Conservation (phyloP, 176 grass and related monocot species). For the Triticum turgidum region DNA sequence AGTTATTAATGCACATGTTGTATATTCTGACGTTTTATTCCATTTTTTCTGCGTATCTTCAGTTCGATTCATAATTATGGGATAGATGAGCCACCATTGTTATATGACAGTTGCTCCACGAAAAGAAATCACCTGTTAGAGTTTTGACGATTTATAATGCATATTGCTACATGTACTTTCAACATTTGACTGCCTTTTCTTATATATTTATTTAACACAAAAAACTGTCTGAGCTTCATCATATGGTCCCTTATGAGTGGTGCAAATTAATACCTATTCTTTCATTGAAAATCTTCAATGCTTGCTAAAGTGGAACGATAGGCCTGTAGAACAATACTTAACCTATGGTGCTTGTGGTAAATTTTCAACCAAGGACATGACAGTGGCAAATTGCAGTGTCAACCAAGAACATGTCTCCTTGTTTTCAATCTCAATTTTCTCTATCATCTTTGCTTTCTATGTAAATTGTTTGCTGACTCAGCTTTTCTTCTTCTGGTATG, state of each 20-base stretch:
- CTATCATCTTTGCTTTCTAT: slow-evolving; percentile 15
- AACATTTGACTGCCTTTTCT: background rate
- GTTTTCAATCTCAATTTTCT: slow-evolving; percentile 14
- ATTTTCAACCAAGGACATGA: background rate
- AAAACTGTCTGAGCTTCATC: background rate
- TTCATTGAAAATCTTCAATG: background rate
- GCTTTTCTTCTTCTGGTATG: slow-evolving; percentile 32
- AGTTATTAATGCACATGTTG: slow-evolving; percentile 1
- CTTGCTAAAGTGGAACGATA: background rate
- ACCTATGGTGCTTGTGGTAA: background rate
- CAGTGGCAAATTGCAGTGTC: background rate
- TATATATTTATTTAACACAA: background rate
- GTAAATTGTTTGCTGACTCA: slow-evolving; percentile 18
- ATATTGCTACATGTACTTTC: slow-evolving; percentile 1
- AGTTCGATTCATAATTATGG: background rate
- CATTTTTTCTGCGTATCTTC: background rate
- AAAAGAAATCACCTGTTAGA: slow-evolving; percentile 12
- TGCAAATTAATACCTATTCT: background rate
- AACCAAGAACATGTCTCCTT: slow-evolving; percentile 5
- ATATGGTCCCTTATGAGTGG: background rate
- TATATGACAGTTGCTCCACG: background rate
- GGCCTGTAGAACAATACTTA: background rate
- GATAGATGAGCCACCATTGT: background rate
- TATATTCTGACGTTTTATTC: slow-evolving; percentile 26
- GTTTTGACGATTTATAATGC: slow-evolving; percentile 11